A percentile compares a stretch with the other conserved stretches of the same genome.
phyloP scores from a whole-genome alignment of 2,329 filamentous ascomycete species.

The Curvularia hawaiiensis region DNA sequence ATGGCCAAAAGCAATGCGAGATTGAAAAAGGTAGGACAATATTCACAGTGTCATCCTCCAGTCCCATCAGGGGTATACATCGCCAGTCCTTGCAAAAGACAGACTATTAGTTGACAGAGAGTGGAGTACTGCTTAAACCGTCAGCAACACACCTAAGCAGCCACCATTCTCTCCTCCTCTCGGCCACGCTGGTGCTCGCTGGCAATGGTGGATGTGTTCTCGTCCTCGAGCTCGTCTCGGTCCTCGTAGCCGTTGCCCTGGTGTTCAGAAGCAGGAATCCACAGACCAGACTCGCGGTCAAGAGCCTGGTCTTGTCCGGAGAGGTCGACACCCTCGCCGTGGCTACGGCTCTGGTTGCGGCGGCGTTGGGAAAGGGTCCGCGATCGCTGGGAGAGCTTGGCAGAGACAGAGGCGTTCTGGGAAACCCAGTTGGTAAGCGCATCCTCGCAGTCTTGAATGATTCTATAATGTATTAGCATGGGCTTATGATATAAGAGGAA shows the following conservation, averaged over 20 bases:
- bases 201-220: slow-evolving; percentile 50
- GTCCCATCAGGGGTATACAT: slow-evolving; percentile 44
- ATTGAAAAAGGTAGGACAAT: slow-evolving; percentile 8
- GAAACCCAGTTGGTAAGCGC: slow-evolving; percentile 96
- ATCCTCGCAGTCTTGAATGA: slow-evolving; percentile 99
- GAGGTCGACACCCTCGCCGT: slow-evolving; percentile 77
- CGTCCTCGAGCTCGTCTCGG: slow-evolving; percentile 65
- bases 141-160: slow-evolving; percentile 35
- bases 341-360: slow-evolving; percentile 65
- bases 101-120: slow-evolving; percentile 31
- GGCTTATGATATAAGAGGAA: background rate
- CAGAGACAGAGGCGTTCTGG: slow-evolving; percentile 84
- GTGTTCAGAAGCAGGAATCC: slow-evolving; percentile 77
- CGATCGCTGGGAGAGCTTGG: slow-evolving; percentile 84
- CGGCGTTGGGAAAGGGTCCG: slow-evolving; percentile 87
- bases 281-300: slow-evolving; percentile 76
- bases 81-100: slow-evolving; percentile 28
- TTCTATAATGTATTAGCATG: slow-evolving; percentile 55
- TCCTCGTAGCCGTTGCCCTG: slow-evolving; percentile 67
- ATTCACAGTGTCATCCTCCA: slow-evolving; percentile 20
- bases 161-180: slow-evolving; percentile 52
- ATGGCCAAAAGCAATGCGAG: slow-evolving; percentile 16
- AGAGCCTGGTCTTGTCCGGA: slow-evolving; percentile 81
- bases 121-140: slow-evolving; percentile 24
- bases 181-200: slow-evolving; percentile 52